Conservation (phyloP, 2,329 filamentous ascomycete genomes). For the Verticillium nonalfalfae region DNA sequence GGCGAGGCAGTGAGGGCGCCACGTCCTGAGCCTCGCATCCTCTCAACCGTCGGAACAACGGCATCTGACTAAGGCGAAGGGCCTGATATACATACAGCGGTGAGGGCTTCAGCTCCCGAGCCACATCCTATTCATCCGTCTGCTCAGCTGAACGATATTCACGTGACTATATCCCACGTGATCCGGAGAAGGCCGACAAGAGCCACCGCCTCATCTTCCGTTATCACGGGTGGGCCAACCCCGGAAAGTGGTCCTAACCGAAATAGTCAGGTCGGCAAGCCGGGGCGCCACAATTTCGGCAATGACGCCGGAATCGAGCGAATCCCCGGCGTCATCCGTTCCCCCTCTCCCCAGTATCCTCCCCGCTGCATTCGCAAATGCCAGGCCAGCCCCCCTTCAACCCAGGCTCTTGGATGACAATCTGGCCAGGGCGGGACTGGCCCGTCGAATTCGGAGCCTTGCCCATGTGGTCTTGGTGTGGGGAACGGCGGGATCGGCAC, state of each 20-base stretch:
- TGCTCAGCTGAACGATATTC: background rate
- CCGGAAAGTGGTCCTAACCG: background rate
- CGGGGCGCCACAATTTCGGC: background rate
- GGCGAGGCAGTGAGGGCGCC: no score
- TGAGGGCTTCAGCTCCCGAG: no score
- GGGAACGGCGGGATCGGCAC: background rate
- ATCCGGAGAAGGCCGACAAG: background rate
- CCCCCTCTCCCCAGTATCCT: background rate
- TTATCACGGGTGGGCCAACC: background rate
- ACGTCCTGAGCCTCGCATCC: no score
- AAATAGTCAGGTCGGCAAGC: slow-evolving; percentile 1
- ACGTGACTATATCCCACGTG: background rate
- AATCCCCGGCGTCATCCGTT: background rate
- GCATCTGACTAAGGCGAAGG: no score
- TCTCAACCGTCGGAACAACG: no score
- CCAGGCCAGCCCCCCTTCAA: background rate
- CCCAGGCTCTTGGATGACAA: background rate
- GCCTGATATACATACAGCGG: no score
- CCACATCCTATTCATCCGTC: no score
- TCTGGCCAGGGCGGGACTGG: background rate
- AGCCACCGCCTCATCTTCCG: background rate
- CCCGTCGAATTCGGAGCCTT: background rate
- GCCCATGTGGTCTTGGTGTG: background rate
- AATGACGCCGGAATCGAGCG: background rate
- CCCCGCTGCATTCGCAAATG: background rate